These are phyloP conservation scores for Solidago caesia DNA, from an alignment of 129 eudicot species.

Conservation along the genomic window DNA sequence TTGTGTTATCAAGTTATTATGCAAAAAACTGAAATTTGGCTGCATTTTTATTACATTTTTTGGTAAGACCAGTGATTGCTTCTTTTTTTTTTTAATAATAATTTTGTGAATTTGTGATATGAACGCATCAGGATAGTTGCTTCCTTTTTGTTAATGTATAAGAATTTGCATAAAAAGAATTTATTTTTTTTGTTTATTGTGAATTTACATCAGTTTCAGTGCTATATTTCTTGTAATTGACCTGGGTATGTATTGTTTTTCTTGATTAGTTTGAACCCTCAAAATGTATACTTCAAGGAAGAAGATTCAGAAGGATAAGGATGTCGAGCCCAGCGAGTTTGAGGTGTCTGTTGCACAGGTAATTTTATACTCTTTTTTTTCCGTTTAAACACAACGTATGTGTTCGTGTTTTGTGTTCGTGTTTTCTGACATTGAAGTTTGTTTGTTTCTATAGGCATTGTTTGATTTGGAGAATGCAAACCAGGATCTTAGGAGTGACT, in stretches of 20 bases:
- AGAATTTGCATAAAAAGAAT: neutral
- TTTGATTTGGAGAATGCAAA: slow-evolving; percentile 69
- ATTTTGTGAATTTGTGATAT: too few species aligned
- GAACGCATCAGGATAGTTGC: too few species aligned
- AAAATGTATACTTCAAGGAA: slow-evolving; percentile 75
- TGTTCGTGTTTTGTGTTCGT: neutral
- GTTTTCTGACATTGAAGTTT: neutral
- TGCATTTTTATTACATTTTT: too few species aligned
- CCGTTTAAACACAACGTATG: too few species aligned
- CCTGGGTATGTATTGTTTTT: neutral
- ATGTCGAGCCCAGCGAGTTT: slow-evolving; percentile 71
- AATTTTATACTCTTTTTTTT: neutral
- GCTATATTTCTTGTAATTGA: neutral
- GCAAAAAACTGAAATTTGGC: too few species aligned
- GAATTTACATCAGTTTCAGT: neutral
- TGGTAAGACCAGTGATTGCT: too few species aligned
- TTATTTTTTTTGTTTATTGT: neutral
- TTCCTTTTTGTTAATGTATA: too few species aligned
- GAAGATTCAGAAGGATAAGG: slow-evolving; percentile 83
- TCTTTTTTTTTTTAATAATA: too few species aligned
- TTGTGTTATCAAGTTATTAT: too few species aligned
- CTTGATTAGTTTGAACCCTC: slow-evolving; percentile 11
- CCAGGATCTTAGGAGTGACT: slow-evolving; percentile 65
- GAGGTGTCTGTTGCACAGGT: slow-evolving; percentile 87
- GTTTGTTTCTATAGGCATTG: slow-evolving; percentile 36